These are phyloP conservation scores for Diplodia intermedia DNA, from an alignment of 2,329 filamentous ascomycete genomes.

Conservation along the genomic window DNA sequence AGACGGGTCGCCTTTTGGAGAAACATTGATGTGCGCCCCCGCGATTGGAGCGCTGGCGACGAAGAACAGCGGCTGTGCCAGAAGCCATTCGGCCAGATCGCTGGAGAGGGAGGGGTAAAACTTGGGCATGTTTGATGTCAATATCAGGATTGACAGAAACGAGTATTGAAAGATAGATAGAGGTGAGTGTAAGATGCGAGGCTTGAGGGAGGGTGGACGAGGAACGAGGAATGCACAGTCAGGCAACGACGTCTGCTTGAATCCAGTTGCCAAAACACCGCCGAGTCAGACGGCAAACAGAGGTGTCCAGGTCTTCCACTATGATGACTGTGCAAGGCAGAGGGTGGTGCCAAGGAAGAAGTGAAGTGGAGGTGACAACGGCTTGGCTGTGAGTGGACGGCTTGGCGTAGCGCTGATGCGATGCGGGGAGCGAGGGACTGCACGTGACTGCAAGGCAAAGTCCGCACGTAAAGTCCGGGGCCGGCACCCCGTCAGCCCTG, in stretches of 20 bases:
- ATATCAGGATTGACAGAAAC: neutral
- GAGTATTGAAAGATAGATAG: no score
- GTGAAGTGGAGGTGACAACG: neutral
- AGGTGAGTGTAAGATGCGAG: neutral
- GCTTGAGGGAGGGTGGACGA: no score
- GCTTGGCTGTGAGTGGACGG: neutral
- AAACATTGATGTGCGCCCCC: slow-evolving; percentile 76
- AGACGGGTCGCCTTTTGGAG: slow-evolving; percentile 72
- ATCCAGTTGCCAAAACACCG: neutral
- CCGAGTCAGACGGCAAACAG: neutral
- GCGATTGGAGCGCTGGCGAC: slow-evolving; percentile 73
- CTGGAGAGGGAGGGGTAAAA: slow-evolving; percentile 63
- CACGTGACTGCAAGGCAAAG: neutral
- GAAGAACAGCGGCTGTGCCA: slow-evolving; percentile 75
- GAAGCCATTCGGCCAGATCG: slow-evolving; percentile 68
- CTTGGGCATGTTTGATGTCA: slow-evolving; percentile 59
- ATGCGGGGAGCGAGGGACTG: slow-evolving; percentile 7
- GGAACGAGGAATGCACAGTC: neutral
- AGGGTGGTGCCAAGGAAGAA: neutral
- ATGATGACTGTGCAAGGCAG: neutral
- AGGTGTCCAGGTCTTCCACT: neutral
- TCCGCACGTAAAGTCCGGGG: slow-evolving; percentile 20
- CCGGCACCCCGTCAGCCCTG: slow-evolving; percentile 18
- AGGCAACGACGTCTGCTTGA: neutral
- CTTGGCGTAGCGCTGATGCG: slow-evolving; percentile 3